Percentiles rank a stretch among this genome's conserved stretches.
Evolutionary conservation across 75 land plant species (phyloP).

Genomic region (Cupressus sempervirens): DNA sequence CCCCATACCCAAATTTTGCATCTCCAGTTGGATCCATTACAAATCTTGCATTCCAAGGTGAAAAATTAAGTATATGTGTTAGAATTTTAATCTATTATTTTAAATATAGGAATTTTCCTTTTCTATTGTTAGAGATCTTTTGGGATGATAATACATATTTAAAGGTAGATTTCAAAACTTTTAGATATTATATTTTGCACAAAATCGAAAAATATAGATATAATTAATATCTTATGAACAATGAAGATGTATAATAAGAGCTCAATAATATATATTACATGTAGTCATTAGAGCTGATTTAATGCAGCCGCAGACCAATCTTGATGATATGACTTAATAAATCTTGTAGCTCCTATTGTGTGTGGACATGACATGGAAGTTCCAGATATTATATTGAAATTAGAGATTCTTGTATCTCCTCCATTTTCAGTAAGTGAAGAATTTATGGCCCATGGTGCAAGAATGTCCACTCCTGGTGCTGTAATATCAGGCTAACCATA

Average conservation of each 20-base stretch:
- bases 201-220: no score
- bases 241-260: no score
- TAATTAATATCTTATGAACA: no score
- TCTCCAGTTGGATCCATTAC: no score
- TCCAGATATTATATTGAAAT: constrained; percentile 37
- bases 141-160: no score
- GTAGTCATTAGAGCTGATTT: background rate
- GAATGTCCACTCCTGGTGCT: constrained; percentile 59
- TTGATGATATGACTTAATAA: background rate
- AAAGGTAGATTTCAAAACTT: no score
- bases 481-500: constrained; percentile 53
- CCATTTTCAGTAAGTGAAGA: constrained; percentile 16
- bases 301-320: background rate
- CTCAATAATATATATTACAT: background rate
- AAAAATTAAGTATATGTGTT: background rate
- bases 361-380: constrained; percentile 51
- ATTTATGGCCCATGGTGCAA: constrained; percentile 39
- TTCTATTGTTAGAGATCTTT: background rate
- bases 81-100: no score
- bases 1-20: constrained; percentile 20
- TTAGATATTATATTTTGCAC: no score
- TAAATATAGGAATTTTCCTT: no score
- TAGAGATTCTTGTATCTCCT: constrained; percentile 15
- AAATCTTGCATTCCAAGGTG: background rate
- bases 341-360: background rate